Evolutionary conservation across 2,329 filamentous ascomycete genomes (phyloP), one percentile per base, ranked within the genome.

Genomic region (Fusarium sororula): DNA sequence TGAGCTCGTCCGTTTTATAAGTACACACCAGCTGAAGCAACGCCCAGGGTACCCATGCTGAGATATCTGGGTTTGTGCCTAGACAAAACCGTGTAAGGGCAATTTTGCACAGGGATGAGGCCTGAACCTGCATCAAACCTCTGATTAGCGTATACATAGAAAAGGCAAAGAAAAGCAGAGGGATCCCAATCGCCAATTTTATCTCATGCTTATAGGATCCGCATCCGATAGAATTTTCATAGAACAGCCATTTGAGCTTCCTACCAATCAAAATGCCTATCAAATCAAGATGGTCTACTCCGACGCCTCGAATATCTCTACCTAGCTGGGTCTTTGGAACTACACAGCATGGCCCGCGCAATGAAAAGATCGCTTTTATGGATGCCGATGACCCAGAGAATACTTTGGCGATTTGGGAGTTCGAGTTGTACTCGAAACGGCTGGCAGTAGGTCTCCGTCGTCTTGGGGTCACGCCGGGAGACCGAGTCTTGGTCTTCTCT

Each of bases 1-100:
- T 32, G 22, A 32, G 28, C 15, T 50, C 28, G 15, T n/a, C 28
- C 22, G 15, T n/a, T n/a, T 50, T 10, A 18, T 17, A 32, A 50
- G 22, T 32, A 18, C 22, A 32, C 15, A 17, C 47, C 47, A n/a
- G 13, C 47, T 11, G 1, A 8, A 12, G 47, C 15, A 10, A 10
- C 7, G n/a, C 22, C 28, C 15, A 18, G 22, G 28, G 22, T 24
- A 32, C n/a, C 22, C 11, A 18, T 32, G 47, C 28, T 17, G 15
- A 18, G 15, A 50, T 13, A n/a, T 24, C 15, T 12, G 9, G 22
- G 47, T 10, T 18, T n/a, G 22, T 13, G 3, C 7, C 28, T 18
- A 9, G 22, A n/a, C 11, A n/a, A 18, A n/a, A 32, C 7, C 0
- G 15, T 30, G 7, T 2, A n/a, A 50, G 20, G 10, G 10, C 6